A percentile compares a stretch with the other conserved stretches of the same genome.
phyloP scores from a whole-genome alignment of 2,329 filamentous ascomycete species.

The Fusarium musae region DNA sequence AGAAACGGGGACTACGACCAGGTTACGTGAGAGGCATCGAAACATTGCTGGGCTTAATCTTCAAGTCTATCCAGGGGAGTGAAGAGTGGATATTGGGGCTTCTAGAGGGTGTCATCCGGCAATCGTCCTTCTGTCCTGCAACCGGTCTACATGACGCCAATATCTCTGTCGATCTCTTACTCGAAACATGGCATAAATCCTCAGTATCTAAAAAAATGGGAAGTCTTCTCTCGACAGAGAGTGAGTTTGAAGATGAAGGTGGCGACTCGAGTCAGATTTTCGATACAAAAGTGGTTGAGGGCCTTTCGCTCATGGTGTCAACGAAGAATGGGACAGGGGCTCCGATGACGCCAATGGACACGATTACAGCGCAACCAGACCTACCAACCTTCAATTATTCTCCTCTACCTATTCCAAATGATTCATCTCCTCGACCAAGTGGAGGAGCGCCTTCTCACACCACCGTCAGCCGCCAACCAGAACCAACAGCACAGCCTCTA shows the following conservation, averaged over 20 bases:
- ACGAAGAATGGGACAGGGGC: neutral
- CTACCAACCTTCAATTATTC: neutral
- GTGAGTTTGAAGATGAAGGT: neutral
- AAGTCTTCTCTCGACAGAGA: neutral
- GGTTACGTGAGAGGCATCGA: constrained; percentile 16
- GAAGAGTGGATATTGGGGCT: neutral
- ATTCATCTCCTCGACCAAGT: neutral
- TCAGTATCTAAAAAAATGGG: neutral
- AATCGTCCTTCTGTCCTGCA: fast-evolving
- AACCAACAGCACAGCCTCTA: fast-evolving
- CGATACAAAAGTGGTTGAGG: neutral
- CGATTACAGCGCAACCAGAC: neutral
- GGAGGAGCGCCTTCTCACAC: fast-evolving
- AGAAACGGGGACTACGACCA: neutral
- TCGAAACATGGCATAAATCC: constrained; percentile 14
- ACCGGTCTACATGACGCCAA: fast-evolving
- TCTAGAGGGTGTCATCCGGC: neutral
- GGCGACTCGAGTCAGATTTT: neutral
- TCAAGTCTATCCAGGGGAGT: neutral
- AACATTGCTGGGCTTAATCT: neutral
- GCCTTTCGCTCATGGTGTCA: neutral
- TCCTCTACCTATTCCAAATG: neutral
- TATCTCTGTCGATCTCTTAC: neutral
- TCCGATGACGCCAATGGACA: neutral
- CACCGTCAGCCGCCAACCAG: fast-evolving